phyloP scores from a whole-genome alignment of 2,329 filamentous ascomycete genomes.

The Colletotrichum sojae region DNA sequence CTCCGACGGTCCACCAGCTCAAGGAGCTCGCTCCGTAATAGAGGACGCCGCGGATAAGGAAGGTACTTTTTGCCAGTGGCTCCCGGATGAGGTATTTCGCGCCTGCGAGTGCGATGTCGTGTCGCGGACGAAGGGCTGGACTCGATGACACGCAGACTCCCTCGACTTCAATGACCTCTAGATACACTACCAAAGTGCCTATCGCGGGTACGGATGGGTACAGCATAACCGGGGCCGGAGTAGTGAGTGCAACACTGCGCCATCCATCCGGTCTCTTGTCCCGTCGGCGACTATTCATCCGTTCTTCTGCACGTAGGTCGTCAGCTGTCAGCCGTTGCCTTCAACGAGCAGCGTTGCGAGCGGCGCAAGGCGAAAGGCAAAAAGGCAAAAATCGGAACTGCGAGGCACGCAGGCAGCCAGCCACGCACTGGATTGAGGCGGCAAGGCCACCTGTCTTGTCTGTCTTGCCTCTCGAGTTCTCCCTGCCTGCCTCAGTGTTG shows the following conservation, averaged over 20 bases:
- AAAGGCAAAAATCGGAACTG: slow-evolving; percentile 16
- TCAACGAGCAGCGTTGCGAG: no score
- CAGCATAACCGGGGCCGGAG: slow-evolving; percentile 10
- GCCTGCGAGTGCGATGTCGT: not conserved
- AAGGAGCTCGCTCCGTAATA: no score
- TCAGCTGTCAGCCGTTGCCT: not conserved
- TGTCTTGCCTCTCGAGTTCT: not conserved
- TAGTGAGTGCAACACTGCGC: not conserved
- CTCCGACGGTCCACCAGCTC: not conserved
- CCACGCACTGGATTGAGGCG: no score
- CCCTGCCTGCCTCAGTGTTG: not conserved
- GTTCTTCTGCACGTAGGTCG: not conserved
- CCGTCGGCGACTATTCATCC: not conserved
- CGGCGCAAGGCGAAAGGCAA: not conserved
- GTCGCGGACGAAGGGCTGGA: slow-evolving; percentile 2
- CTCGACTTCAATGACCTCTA: no score
- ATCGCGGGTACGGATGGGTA: not conserved
- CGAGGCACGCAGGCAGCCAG: not conserved
- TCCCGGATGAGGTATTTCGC: no score
- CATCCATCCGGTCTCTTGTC: not conserved
- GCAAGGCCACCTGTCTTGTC: not conserved
- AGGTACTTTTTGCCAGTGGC: not conserved
- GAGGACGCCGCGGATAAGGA: not conserved
- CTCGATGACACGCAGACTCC: slow-evolving; percentile 22
- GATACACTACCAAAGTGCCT: no score